Conservation (phyloP, 139 green algal genomes). For the Asterochloris sp. region DNA sequence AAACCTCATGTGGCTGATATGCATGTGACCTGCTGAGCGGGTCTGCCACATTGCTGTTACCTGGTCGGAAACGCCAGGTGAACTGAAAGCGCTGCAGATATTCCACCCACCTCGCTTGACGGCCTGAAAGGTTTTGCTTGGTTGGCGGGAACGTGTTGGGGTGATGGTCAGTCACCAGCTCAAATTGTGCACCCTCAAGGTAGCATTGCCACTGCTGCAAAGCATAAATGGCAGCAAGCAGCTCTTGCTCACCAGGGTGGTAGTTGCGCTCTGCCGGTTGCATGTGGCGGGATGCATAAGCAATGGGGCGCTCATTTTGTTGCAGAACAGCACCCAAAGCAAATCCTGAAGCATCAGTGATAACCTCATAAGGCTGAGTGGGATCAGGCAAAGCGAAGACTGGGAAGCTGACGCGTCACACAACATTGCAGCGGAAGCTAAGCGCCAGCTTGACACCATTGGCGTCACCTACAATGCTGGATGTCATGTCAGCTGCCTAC, state of each 20-base stretch:
- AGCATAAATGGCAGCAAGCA: background rate
- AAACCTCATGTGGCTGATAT: too few species aligned
- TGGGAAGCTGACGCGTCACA: background rate
- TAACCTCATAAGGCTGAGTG: background rate
- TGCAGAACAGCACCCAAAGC: background rate
- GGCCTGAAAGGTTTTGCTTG: background rate
- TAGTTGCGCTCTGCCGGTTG: background rate
- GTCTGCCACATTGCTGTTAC: background rate
- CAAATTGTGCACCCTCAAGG: background rate
- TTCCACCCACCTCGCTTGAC: background rate
- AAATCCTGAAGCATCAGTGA: background rate
- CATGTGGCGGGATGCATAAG: background rate
- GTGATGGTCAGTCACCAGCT: background rate
- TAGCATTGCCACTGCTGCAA: background rate
- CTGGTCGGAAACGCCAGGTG: background rate
- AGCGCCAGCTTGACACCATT: background rate
- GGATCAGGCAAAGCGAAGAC: background rate
- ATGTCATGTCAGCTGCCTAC: too few species aligned
- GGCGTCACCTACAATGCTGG: too few species aligned
- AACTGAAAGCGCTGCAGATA: background rate
- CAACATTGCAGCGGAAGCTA: too few species aligned
- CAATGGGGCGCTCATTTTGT: background rate
- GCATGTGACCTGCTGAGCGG: conserved; percentile 8
- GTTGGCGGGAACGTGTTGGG: conserved; percentile 1
- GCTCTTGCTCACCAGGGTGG: background rate